These are phyloP conservation scores for Colletotrichum sojae DNA, from an alignment of 2,329 filamentous ascomycete genomes.

Conservation along the genomic window DNA sequence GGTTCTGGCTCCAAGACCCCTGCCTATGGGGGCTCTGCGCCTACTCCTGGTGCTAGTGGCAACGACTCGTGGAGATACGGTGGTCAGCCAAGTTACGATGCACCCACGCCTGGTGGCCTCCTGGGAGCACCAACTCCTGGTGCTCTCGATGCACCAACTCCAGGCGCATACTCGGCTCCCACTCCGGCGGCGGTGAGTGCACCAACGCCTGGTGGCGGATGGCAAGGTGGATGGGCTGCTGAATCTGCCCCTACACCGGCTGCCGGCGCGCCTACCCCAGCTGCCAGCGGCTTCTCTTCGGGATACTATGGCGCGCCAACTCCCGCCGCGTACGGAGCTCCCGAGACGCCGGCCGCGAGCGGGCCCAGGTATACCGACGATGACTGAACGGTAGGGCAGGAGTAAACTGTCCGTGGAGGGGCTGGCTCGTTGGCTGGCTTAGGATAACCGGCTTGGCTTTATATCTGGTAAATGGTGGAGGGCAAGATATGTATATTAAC, in stretches of 20 bases:
- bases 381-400: conserved; percentile 50
- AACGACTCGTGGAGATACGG: conserved; percentile 74
- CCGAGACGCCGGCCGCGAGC: conserved; percentile 74
- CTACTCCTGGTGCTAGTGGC: conserved; percentile 70
- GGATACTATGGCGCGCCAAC: conserved; percentile 73
- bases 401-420: neutral
- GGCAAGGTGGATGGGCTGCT: conserved; percentile 71
- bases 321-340: conserved; percentile 72
- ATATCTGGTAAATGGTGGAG: conserved; percentile 10
- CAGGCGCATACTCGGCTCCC: conserved; percentile 76
- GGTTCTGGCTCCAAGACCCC: conserved; percentile 83
- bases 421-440: neutral
- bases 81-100: conserved; percentile 73
- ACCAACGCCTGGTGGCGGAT: conserved; percentile 77
- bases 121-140: conserved; percentile 72
- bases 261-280: conserved; percentile 77
- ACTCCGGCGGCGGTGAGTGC: conserved; percentile 74
- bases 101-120: conserved; percentile 75
- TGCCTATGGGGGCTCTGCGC: conserved; percentile 74
- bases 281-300: conserved; percentile 68
- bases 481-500: conserved; percentile 36
- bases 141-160: conserved; percentile 78
- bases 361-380: conserved; percentile 69
- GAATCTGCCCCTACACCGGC: conserved; percentile 78
- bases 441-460: conserved; percentile 18